Evolutionary conservation across 441 rosid species (phyloP).

Genomic region (Capsella rubella): DNA sequence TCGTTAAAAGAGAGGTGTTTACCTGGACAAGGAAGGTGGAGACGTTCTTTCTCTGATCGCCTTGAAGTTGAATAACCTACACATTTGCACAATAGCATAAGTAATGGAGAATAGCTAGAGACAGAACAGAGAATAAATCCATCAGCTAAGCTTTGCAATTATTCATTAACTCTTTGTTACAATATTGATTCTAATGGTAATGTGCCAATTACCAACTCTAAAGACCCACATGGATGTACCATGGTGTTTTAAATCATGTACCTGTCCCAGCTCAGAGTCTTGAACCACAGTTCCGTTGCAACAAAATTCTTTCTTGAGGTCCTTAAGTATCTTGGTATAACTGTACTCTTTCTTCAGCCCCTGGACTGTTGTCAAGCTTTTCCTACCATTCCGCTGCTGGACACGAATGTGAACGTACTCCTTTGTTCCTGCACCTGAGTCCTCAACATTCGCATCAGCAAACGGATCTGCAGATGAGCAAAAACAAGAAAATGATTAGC

Average conservation of each 20-base stretch:
- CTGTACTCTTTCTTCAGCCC: conserved; percentile 93
- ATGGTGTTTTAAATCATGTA: conserved; percentile 32
- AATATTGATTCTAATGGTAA: not conserved
- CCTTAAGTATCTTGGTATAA: conserved; percentile 90
- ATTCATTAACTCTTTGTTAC: not conserved
- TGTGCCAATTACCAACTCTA: not conserved
- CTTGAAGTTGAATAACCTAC: conserved; percentile 76
- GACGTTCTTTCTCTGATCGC: conserved; percentile 66
- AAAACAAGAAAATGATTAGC: conserved; percentile 13
- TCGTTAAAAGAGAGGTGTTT: conserved; percentile 6
- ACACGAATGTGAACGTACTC: conserved; percentile 90
- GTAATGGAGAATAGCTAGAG: not conserved
- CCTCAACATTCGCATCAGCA: conserved; percentile 92
- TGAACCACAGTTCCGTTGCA: conserved; percentile 97
- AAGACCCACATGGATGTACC: not conserved
- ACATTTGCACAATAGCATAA: not conserved
- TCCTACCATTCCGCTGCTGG: conserved; percentile 92
- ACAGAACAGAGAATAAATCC: not conserved
- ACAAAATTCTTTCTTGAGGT: conserved; percentile 94
- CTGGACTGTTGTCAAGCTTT: conserved; percentile 96
- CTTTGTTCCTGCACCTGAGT: conserved; percentile 86
- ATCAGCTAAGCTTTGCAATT: not conserved
- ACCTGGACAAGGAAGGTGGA: conserved; percentile 62
- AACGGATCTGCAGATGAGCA: conserved; percentile 63
- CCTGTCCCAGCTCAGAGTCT: conserved; percentile 94